Evolutionary conservation across 2,329 filamentous ascomycete species (phyloP).

Genomic region (Verticillium klebahnii): DNA sequence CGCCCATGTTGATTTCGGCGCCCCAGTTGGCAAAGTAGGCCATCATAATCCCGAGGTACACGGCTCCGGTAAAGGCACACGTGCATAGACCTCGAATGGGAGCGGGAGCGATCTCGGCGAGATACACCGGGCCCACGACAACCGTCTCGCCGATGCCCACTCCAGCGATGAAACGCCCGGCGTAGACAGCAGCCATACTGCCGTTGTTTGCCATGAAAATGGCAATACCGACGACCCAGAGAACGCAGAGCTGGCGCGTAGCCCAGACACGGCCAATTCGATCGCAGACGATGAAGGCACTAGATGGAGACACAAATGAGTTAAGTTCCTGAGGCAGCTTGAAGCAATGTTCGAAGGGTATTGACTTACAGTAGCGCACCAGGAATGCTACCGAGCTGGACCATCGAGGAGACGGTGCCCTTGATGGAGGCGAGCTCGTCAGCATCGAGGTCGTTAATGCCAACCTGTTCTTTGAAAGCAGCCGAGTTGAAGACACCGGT

Average conservation of each 20-base stretch:
- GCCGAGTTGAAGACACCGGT: constrained; percentile 56
- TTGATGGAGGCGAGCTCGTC: constrained; percentile 55
- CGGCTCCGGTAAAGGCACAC: constrained; percentile 25
- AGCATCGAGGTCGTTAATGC: constrained; percentile 40
- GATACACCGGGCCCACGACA: constrained; percentile 45
- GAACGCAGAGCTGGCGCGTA: constrained; percentile 39
- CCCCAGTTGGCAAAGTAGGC: constrained; percentile 65
- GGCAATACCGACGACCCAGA: constrained; percentile 44
- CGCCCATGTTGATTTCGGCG: constrained; percentile 34
- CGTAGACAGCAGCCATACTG: constrained; percentile 43
- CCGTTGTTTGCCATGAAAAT: constrained; percentile 42
- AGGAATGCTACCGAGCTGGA: constrained; percentile 63
- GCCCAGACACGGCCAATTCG: constrained; percentile 47
- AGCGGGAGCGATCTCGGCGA: constrained; percentile 54
- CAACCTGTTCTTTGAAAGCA: constrained; percentile 50
- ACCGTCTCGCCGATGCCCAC: constrained; percentile 52
- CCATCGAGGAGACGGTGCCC: constrained; percentile 67
- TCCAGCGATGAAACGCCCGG: constrained; percentile 50
- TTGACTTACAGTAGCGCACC: constrained; percentile 45
- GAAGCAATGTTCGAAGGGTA: not conserved
- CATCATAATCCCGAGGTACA: constrained; percentile 65
- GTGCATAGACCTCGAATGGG: constrained; percentile 63
- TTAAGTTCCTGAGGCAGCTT: too few relatives aligned
- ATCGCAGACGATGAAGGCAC: constrained; percentile 45
- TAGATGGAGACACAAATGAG: constrained; percentile 12